A percentile compares a stretch with the other conserved stretches of the same genome.
Evolutionary conservation across 2,329 filamentous ascomycete genomes (phyloP).

Genomic region (Microascus cirrosus): DNA sequence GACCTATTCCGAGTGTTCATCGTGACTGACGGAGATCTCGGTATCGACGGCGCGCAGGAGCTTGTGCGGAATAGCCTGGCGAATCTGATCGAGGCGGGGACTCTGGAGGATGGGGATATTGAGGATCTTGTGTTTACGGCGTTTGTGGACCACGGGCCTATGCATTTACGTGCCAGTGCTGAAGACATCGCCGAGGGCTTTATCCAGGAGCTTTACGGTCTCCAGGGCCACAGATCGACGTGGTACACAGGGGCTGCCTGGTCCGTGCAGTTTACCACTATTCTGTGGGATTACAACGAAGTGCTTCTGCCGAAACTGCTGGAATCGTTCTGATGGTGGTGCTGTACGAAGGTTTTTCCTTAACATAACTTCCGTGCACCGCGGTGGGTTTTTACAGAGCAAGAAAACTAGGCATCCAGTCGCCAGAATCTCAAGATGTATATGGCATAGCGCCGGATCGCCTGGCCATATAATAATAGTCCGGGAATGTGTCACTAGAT

Average conservation of each 20-base stretch:
- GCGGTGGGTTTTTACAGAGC: no score
- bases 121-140: slow-evolving; percentile 18
- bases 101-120: slow-evolving; percentile 10
- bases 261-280: slow-evolving; percentile 17
- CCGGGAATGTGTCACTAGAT: no score
- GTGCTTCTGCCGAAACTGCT: background rate
- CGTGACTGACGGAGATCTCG: slow-evolving; percentile 13
- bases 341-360: no score
- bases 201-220: slow-evolving; percentile 23
- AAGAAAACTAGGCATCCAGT: no score
- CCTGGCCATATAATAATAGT: no score
- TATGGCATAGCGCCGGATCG: no score
- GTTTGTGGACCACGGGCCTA: slow-evolving; percentile 24
- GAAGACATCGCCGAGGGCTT: slow-evolving; percentile 25
- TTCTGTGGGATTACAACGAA: slow-evolving; percentile 22
- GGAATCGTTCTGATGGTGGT: background rate
- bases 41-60: slow-evolving; percentile 11
- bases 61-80: slow-evolving; percentile 16
- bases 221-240: slow-evolving; percentile 31
- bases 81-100: slow-evolving; percentile 15
- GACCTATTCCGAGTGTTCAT: slow-evolving; percentile 19
- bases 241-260: slow-evolving; percentile 32
- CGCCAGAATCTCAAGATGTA: no score
- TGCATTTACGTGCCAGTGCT: slow-evolving; percentile 18
- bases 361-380: no score